These are phyloP conservation scores for Chimonanthus praecox DNA, from an alignment of 164 flowering plant genomes.

Conservation along the genomic window DNA sequence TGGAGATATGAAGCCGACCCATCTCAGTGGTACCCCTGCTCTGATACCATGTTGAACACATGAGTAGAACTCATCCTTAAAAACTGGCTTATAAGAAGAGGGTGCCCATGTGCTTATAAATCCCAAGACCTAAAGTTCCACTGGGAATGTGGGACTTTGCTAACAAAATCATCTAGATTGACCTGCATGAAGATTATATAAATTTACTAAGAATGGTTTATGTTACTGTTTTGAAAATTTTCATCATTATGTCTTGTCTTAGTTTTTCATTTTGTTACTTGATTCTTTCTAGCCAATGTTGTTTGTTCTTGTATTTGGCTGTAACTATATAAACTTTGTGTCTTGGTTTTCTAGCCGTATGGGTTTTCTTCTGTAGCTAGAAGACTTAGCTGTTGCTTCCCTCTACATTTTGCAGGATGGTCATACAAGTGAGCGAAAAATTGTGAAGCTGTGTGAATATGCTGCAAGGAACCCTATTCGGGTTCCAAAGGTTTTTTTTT, in stretches of 20 bases:
- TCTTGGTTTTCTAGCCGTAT: background rate
- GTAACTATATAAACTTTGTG: background rate
- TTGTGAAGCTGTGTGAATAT: conserved; percentile 89
- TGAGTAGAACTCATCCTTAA: no score
- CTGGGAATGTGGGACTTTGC: no score
- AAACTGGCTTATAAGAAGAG: no score
- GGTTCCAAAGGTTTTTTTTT: conserved; percentile 68
- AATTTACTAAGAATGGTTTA: no score
- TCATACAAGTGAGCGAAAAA: conserved; percentile 71
- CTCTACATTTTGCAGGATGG: conserved; percentile 49
- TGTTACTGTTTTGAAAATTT: background rate
- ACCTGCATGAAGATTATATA: no score
- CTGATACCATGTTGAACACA: no score
- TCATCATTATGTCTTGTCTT: background rate
- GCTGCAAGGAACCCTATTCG: conserved; percentile 87
- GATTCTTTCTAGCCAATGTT: background rate
- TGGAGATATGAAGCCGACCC: no score
- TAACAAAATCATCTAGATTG: no score
- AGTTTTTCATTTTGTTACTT: no score
- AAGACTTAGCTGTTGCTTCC: background rate
- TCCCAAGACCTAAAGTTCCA: no score
- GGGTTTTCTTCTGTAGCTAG: background rate
- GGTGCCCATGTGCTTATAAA: no score
- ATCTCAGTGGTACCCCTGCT: no score
- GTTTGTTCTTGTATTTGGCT: background rate